A percentile compares a stretch with the other conserved stretches of the same genome.
phyloP scores from a whole-genome alignment of 257 asterid genomes.

The Coffea canephora region DNA sequence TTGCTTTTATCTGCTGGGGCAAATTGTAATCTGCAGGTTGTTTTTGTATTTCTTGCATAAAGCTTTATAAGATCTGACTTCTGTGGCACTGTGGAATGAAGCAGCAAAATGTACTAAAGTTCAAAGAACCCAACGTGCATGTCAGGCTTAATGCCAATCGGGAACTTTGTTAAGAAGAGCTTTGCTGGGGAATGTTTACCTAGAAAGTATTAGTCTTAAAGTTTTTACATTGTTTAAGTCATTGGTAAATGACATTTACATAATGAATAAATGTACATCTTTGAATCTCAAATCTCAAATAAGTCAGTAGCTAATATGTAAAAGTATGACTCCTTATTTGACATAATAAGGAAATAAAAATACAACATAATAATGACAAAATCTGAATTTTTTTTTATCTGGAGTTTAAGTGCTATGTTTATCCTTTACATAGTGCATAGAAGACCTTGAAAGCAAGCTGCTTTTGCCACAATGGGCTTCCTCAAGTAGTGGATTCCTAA shows the following conservation, averaged over 20 bases:
- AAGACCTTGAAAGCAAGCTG: too few relatives aligned
- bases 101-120: background rate
- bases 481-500: too few relatives aligned
- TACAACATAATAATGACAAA: too few relatives aligned
- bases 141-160: background rate
- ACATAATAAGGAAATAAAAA: too few relatives aligned
- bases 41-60: background rate
- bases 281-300: too few relatives aligned
- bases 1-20: slow-evolving; percentile 96
- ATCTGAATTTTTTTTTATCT: too few relatives aligned
- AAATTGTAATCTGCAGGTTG: slow-evolving; percentile 85
- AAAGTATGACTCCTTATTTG: background rate
- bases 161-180: background rate
- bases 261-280: too few relatives aligned
- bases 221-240: background rate
- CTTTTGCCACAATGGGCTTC: too few relatives aligned
- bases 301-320: too few relatives aligned
- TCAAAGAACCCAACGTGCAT: background rate
- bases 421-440: too few relatives aligned
- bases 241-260: too few relatives aligned
- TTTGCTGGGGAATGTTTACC: background rate
- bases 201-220: background rate
- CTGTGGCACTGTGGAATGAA: background rate
- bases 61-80: background rate
- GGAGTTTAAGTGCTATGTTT: too few relatives aligned